Conservation (phyloP, 352 stramenopile species). For the Phytophthora sojae region DNA sequence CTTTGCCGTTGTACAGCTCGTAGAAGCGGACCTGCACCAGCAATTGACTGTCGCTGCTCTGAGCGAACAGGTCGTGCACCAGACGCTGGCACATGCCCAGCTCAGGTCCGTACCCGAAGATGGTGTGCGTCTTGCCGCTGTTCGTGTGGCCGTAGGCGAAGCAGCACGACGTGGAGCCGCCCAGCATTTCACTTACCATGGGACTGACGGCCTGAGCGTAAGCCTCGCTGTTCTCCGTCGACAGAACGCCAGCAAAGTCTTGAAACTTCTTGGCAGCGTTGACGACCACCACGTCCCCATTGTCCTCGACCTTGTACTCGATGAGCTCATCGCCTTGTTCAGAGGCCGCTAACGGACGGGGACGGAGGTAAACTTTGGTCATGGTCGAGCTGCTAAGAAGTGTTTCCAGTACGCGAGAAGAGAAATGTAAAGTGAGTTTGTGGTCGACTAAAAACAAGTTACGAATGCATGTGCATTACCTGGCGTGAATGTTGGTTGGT, state of each 20-base stretch:
- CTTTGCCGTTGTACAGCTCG: slow-evolving; percentile 68
- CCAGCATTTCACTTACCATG: slow-evolving; percentile 35
- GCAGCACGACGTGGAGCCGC: slow-evolving; percentile 52
- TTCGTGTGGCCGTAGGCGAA: slow-evolving; percentile 72
- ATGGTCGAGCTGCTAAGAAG: slow-evolving; percentile 15
- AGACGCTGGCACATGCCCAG: slow-evolving; percentile 51
- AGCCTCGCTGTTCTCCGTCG: slow-evolving; percentile 37
- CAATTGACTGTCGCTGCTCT: background rate
- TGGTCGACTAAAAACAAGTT: background rate
- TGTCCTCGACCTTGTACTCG: slow-evolving; percentile 24
- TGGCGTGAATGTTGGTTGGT: background rate
- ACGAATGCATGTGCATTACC: background rate
- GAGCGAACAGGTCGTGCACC: slow-evolving; percentile 44
- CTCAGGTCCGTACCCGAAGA: slow-evolving; percentile 60
- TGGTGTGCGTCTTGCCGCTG: slow-evolving; percentile 71
- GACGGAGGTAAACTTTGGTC: slow-evolving; percentile 51
- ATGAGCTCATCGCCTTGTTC: slow-evolving; percentile 34
- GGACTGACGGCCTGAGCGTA: slow-evolving; percentile 43
- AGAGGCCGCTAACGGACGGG: slow-evolving; percentile 39
- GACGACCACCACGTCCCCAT: background rate
- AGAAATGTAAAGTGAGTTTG: slow-evolving; percentile 8
- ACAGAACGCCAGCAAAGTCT: slow-evolving; percentile 47
- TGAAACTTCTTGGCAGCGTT: slow-evolving; percentile 36
- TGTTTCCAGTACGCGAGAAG: background rate
- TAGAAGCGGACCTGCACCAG: slow-evolving; percentile 65